Conservation (phyloP, 2,329 filamentous ascomycete species). For the Trichoderma sp. region DNA sequence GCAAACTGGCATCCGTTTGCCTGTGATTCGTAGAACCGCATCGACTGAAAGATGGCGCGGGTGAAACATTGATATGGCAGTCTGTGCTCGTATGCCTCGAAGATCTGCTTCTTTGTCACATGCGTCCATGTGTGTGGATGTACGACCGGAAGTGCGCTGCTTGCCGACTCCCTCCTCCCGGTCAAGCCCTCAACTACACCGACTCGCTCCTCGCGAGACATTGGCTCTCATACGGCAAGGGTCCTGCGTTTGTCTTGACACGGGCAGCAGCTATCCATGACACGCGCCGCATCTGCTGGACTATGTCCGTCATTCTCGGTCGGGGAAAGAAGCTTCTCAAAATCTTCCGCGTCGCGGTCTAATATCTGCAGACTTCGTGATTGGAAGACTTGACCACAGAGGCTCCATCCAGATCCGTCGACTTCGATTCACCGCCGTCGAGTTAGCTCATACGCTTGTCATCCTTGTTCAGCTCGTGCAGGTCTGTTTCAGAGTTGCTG, state of each 20-base stretch:
- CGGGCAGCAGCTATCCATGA: slow-evolving; percentile 8
- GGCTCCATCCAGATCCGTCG: slow-evolving; percentile 25
- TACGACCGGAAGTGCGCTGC: not conserved
- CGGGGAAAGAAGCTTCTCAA: slow-evolving; percentile 2
- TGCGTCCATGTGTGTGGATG: slow-evolving; percentile 1
- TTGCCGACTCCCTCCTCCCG: not conserved
- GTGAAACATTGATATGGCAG: slow-evolving; percentile 17
- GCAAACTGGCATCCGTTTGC: not conserved
- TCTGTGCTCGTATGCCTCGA: slow-evolving; percentile 2
- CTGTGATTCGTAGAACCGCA: not conserved
- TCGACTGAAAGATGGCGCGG: not conserved
- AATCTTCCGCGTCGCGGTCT: slow-evolving; percentile 11
- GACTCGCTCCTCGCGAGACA: slow-evolving; percentile 18
- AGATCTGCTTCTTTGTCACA: slow-evolving; percentile 3
- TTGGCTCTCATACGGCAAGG: not conserved
- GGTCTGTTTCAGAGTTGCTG: slow-evolving; percentile 15
- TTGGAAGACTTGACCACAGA: slow-evolving; percentile 8
- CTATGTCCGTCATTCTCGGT: not conserved
- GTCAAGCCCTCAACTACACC: slow-evolving; percentile 10
- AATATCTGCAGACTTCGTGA: slow-evolving; percentile 5
- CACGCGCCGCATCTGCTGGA: not conserved
- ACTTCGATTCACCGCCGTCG: slow-evolving; percentile 26
- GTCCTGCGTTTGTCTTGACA: slow-evolving; percentile 3
- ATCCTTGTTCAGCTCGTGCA: slow-evolving; percentile 14
- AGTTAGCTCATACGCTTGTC: slow-evolving; percentile 23